Evolutionary conservation across 192 early-diverging fungal species (phyloP).

Genomic region (Linderina pennispora): DNA sequence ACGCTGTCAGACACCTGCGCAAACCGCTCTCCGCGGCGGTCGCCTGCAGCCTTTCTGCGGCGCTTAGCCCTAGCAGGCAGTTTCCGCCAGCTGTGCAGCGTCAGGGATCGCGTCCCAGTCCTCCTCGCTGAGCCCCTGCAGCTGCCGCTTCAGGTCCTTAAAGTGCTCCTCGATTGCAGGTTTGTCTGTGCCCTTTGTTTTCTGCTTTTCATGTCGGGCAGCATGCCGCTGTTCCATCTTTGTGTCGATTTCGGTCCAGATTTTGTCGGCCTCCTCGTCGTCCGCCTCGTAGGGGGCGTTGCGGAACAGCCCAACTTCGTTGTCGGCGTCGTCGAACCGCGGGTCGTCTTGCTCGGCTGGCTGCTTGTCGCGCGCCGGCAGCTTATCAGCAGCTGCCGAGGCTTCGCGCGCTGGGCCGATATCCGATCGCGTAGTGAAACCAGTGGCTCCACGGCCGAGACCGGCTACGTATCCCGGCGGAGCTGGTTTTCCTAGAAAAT

Average conservation of each 20-base stretch:
- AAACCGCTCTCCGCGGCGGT: constrained; percentile 24
- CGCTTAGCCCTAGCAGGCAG: constrained; percentile 57
- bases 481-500: constrained; percentile 88
- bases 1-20: constrained; percentile 58
- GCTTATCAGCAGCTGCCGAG: constrained; percentile 26
- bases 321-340: constrained; percentile 82
- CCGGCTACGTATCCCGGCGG: constrained; percentile 97
- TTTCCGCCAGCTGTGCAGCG: constrained; percentile 65
- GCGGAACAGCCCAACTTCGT: constrained; percentile 88
- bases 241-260: constrained; percentile 83
- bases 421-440: constrained; percentile 97
- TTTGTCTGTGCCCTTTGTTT: constrained; percentile 64
- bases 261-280: constrained; percentile 94
- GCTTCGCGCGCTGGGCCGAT: constrained; percentile 92
- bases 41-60: constrained; percentile 47
- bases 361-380: constrained; percentile 3
- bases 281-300: constrained; percentile 86
- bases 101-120: constrained; percentile 81
- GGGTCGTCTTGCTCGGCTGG: constrained; percentile 4
- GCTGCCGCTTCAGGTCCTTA: constrained; percentile 79
- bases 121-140: constrained; percentile 67
- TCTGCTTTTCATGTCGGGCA: too few relatives aligned
- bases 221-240: constrained; percentile 82
- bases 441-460: constrained; percentile 92
- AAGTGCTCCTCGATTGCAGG: constrained; percentile 88